phyloP scores from a whole-genome alignment of 2,329 filamentous ascomycete genomes.

The Alternaria angustiovoidea region DNA sequence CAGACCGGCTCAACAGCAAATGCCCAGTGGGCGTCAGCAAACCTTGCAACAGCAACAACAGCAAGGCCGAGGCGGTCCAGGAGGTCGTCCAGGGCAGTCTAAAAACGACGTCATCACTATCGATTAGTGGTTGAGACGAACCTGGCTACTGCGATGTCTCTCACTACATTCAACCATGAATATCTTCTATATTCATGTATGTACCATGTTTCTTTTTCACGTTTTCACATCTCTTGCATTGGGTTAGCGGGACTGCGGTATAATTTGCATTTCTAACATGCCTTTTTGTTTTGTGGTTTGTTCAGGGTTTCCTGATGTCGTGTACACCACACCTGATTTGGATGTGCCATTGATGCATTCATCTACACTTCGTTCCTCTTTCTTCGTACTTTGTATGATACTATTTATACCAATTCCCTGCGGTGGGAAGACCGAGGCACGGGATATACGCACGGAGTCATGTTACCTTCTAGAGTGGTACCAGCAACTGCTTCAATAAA shows the following conservation, averaged over 20 bases:
- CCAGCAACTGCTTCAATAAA: not conserved
- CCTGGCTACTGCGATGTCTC: not conserved
- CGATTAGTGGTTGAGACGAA: conserved; percentile 19
- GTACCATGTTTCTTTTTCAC: not conserved
- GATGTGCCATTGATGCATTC: not conserved
- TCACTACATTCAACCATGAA: not conserved
- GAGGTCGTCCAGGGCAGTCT: conserved; percentile 15
- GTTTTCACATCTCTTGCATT: not conserved
- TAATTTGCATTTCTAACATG: conserved; percentile 1
- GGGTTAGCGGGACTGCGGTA: not conserved
- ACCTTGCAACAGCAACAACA: conserved; percentile 14
- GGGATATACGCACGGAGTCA: not conserved
- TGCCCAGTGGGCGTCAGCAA: conserved; percentile 8
- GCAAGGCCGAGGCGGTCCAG: conserved; percentile 12
- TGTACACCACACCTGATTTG: not conserved
- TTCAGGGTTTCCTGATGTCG: not conserved
- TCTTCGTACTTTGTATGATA: not conserved
- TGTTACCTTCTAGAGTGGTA: not conserved
- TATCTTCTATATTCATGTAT: not conserved
- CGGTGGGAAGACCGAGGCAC: not conserved
- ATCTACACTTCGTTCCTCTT: not conserved
- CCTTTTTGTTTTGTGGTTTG: not conserved
- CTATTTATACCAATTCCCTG: not conserved
- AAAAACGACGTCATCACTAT: conserved; percentile 35
- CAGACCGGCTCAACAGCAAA: conserved; percentile 14